Percentiles rank a stretch among this genome's conserved stretches.
phyloP scores from a whole-genome alignment of 441 rosid species.

The Populus hybrid region DNA sequence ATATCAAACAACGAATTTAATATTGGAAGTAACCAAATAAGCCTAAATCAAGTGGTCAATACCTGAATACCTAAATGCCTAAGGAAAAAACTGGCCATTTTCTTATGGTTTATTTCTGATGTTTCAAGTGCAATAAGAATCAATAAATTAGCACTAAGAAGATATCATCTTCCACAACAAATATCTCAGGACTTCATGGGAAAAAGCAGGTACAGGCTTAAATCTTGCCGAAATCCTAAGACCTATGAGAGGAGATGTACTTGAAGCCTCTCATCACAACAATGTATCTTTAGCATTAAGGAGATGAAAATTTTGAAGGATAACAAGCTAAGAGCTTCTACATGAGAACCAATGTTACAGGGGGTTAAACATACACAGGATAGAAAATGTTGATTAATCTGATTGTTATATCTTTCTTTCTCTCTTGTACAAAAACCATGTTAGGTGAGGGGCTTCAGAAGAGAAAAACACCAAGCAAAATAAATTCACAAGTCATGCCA shows the following conservation, averaged over 20 bases:
- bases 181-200: background rate
- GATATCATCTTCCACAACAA: constrained; percentile 1
- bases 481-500: constrained; percentile 5
- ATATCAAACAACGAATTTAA: constrained; percentile 9
- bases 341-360: background rate
- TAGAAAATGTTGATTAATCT: background rate
- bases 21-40: constrained; percentile 4
- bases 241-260: background rate
- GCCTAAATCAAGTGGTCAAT: background rate
- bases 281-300: background rate
- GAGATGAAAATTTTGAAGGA: background rate
- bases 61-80: constrained; percentile 11
- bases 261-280: background rate
- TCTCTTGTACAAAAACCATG: background rate
- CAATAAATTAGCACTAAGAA: constrained; percentile 4
- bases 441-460: background rate
- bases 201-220: background rate
- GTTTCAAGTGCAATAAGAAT: constrained; percentile 10
- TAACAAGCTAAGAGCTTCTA: constrained; percentile 7
- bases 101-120: background rate
- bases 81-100: background rate
- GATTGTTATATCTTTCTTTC: background rate
- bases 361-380: background rate
- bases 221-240: constrained; percentile 8
- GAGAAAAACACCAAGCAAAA: background rate